Evolutionary conservation across 805 yeast species (phyloP).

Genomic region (Myxozyma udenii): DNA sequence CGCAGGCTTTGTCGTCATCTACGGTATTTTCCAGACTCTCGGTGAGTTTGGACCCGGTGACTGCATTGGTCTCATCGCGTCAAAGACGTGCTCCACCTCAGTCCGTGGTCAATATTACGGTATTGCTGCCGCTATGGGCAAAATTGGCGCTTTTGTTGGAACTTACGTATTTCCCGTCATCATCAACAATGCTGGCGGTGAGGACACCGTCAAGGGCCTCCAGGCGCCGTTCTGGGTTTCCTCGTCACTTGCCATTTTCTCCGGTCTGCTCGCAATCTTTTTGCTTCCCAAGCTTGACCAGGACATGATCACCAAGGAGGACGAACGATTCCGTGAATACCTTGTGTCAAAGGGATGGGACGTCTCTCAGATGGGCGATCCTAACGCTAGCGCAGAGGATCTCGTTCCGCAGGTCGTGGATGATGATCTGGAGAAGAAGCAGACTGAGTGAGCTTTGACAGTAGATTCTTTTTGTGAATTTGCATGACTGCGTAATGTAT

Average conservation of each 20-base stretch:
- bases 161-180: conserved; percentile 84
- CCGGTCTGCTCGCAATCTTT: conserved; percentile 67
- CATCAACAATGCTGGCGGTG: conserved; percentile 52
- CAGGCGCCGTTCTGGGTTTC: conserved; percentile 81
- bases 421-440: conserved; percentile 3
- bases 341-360: conserved; percentile 70
- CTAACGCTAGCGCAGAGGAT: conserved; percentile 4
- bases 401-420: conserved; percentile 1
- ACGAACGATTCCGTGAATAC: conserved; percentile 64
- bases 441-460: neutral
- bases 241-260: conserved; percentile 67
- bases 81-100: conserved; percentile 82
- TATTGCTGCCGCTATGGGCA: conserved; percentile 87
- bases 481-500: neutral
- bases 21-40: conserved; percentile 79
- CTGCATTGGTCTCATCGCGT: conserved; percentile 81
- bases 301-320: conserved; percentile 76
- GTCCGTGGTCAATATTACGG: conserved; percentile 90
- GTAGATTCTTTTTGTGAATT: neutral
- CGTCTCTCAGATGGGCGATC: conserved; percentile 24
- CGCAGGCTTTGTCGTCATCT: conserved; percentile 79
- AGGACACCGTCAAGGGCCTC: conserved; percentile 50
- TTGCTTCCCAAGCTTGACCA: conserved; percentile 80
- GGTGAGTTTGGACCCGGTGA: conserved; percentile 97
- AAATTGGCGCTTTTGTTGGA: conserved; percentile 90